These are phyloP conservation scores for Fraxinus americana DNA, from an alignment of 257 asterid genomes.

Conservation along the genomic window DNA sequence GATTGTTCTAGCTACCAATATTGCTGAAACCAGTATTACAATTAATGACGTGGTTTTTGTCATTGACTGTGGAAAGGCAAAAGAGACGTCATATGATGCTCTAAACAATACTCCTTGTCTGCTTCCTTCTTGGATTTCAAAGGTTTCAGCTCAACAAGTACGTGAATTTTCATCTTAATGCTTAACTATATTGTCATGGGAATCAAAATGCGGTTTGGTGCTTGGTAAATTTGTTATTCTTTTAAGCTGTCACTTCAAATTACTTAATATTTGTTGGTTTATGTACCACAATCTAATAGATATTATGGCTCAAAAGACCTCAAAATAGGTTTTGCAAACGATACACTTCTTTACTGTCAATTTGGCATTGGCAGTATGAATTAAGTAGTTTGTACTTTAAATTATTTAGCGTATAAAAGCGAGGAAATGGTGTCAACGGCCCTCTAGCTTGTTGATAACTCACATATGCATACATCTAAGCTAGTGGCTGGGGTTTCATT, in stretches of 20 bases:
- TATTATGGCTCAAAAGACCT: neutral
- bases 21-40: conserved; percentile 97
- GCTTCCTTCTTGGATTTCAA: conserved; percentile 95
- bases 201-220: neutral
- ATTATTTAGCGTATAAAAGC: conserved; percentile 12
- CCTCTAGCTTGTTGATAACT: neutral
- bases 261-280: conserved; percentile 6
- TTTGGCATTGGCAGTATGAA: conserved; percentile 1
- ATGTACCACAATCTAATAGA: conserved; percentile 13
- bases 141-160: conserved; percentile 92
- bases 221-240: conserved; percentile 7
- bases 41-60: conserved; percentile 85
- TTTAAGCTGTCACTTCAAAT: neutral
- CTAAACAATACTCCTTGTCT: conserved; percentile 94
- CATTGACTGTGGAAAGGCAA: conserved; percentile 93
- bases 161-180: conserved; percentile 22
- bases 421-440: neutral
- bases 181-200: conserved; percentile 16
- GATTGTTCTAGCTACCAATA: conserved; percentile 87
- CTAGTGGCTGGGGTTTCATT: neutral
- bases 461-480: conserved; percentile 1
- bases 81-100: conserved; percentile 94
- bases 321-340: neutral
- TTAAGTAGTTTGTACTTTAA: conserved; percentile 13
- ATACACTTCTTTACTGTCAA: neutral